Evolutionary conservation across 108 stramenopile species (phyloP).

Genomic region (Bacterosira constricta): DNA sequence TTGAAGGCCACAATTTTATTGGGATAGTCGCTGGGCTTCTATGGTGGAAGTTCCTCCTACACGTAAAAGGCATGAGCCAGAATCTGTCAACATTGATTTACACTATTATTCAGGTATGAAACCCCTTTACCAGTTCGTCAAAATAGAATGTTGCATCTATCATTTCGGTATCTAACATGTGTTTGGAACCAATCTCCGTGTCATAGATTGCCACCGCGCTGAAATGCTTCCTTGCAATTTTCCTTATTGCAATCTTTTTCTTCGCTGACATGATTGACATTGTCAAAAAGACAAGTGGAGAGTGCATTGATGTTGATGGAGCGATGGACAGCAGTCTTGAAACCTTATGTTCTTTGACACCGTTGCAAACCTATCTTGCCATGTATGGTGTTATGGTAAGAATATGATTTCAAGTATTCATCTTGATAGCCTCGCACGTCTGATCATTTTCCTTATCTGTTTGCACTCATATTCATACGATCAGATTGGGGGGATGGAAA

Average conservation of each 20-base stretch:
- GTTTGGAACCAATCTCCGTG: neutral
- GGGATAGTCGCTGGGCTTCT: slow-evolving; percentile 13
- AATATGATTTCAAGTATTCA: too few relatives aligned
- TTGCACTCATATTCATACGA: neutral
- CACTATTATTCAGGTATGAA: slow-evolving; percentile 16
- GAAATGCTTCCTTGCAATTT: slow-evolving; percentile 23
- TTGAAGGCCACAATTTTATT: slow-evolving; percentile 6
- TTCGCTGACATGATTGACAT: slow-evolving; percentile 27
- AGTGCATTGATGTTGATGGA: neutral
- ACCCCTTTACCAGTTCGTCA: too few relatives aligned
- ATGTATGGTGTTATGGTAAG: slow-evolving; percentile 30
- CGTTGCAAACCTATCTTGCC: slow-evolving; percentile 15
- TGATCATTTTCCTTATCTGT: neutral
- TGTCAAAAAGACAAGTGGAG: slow-evolving; percentile 3
- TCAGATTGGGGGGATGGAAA: slow-evolving; percentile 20
- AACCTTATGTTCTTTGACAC: slow-evolving; percentile 18
- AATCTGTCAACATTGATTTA: slow-evolving; percentile 26
- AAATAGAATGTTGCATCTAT: too few relatives aligned
- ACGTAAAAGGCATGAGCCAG: slow-evolving; percentile 28
- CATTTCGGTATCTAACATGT: too few relatives aligned
- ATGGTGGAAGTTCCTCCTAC: slow-evolving; percentile 26
- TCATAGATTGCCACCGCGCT: neutral
- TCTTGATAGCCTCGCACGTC: too few relatives aligned
- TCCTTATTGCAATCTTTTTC: slow-evolving; percentile 10
- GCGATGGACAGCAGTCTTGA: neutral